phyloP scores from a whole-genome alignment of 176 grass and related monocot species.

The Miscanthus lutarioriparius region DNA sequence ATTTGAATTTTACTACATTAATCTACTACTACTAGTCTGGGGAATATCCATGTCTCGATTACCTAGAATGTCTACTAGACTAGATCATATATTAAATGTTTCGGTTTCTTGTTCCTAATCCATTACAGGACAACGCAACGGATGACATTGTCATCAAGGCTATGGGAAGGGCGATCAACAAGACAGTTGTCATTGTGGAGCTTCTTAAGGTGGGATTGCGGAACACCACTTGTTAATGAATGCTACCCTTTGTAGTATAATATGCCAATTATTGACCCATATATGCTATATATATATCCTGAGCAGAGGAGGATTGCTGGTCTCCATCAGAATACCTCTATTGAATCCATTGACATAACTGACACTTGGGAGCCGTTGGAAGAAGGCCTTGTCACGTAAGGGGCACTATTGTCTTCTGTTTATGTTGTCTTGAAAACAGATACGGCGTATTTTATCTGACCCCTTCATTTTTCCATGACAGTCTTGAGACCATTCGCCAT shows the following conservation, averaged over 20 bases:
- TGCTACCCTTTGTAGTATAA: neutral
- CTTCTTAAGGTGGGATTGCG: conserved; percentile 55
- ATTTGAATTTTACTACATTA: neutral
- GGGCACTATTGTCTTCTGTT: neutral
- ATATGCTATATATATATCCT: neutral
- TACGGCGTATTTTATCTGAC: neutral
- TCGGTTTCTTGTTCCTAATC: neutral
- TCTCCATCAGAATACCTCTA: conserved; percentile 61
- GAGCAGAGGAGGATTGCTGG: conserved; percentile 70
- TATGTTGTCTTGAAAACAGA: neutral
- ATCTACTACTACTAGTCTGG: neutral
- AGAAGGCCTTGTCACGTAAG: conserved; percentile 68
- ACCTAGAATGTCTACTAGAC: neutral
- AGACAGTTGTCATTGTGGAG: conserved; percentile 63
- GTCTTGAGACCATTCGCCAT: conserved; percentile 71
- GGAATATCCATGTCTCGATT: neutral
- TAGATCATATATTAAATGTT: neutral
- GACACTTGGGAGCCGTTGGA: conserved; percentile 84
- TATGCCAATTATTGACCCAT: neutral
- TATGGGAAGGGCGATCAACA: conserved; percentile 77
- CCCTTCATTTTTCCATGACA: conserved; percentile 14
- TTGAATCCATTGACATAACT: conserved; percentile 64
- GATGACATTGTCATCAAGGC: conserved; percentile 65
- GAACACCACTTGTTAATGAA: neutral
- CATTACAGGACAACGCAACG: conserved; percentile 32